Percentiles rank a stretch among this genome's conserved stretches.
phyloP scores from a whole-genome alignment of 192 early-diverging fungal species.

The Geranomyces michiganensis region DNA sequence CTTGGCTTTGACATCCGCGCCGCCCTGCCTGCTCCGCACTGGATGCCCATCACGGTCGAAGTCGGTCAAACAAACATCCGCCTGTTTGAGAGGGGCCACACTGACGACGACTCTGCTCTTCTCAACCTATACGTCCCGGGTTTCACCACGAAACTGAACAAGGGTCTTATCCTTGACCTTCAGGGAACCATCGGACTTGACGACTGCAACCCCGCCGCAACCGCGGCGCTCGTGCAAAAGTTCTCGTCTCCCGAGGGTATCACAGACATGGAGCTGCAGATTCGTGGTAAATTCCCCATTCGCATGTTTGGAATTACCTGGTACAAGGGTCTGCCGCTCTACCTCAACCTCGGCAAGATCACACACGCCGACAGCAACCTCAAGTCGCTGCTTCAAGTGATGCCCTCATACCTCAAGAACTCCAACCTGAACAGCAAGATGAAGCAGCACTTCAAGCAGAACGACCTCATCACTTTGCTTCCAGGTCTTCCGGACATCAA shows the following conservation, averaged over 20 bases:
- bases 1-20: conserved; percentile 31
- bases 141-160: conserved; percentile 25
- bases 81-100: conserved; percentile 30
- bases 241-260: conserved; percentile 29
- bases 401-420: conserved; percentile 25
- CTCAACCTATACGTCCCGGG: conserved; percentile 32
- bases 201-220: conserved; percentile 14
- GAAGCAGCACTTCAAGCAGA: neutral
- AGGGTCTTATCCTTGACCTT: conserved; percentile 27
- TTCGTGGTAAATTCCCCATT: conserved; percentile 33
- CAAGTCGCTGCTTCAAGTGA: conserved; percentile 5
- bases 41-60: conserved; percentile 34
- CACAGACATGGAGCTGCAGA: conserved; percentile 29
- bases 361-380: conserved; percentile 15
- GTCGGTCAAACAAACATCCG: conserved; percentile 30
- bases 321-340: conserved; percentile 42
- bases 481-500: conserved; percentile 25
- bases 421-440: conserved; percentile 24
- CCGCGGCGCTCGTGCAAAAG: conserved; percentile 10
- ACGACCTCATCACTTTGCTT: conserved; percentile 29
- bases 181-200: conserved; percentile 25
- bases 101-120: conserved; percentile 12
- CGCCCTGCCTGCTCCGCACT: conserved; percentile 21
- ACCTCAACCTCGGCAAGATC: conserved; percentile 37
- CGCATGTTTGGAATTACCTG: conserved; percentile 42